Evolutionary conservation across 164 flowering plant species (phyloP), one percentile per base, ranked within the genome.

Genomic region (Santalum album): DNA sequence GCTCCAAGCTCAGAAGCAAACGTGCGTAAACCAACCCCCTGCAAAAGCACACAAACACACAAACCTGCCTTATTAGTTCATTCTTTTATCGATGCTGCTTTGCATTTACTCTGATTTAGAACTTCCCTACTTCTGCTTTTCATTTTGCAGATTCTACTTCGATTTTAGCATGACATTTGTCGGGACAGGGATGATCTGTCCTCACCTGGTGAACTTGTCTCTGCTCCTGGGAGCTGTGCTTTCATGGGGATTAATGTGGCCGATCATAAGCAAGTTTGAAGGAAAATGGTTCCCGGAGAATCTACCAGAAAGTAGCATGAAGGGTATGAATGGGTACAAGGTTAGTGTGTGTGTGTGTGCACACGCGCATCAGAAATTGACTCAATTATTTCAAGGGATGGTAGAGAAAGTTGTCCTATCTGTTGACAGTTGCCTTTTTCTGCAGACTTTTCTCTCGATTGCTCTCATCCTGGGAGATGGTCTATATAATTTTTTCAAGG

Each of bases 401-500:
- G 34, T 29, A 29, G 34, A 29, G 34, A 29, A 29, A 29, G 9
- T 4, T 4, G 9, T 29, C 9, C 34, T 3, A 9, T 29, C 12
- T 36, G 16, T 36, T 7, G 6, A 12, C 12, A 9, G 3, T 19
- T 11, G 40, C 2, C 24, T n/a, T 9, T 26, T 15, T 53, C 25
- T 19, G 60, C 78, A 81, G 83, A 84, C 72, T 11, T 83, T 80
- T 25, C 14, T 80, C 43, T 66, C 84, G 2, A 70, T 80, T 40
- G 74, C 86, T 43, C 79, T 83, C 34, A 75, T 78, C 32, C 58
- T 83, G 0, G 86, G 89, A 3, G 89, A 80, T 65, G 89, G 89
- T 18, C 75, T 80, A 18, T 83, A 78, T 76, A 80, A 68, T 48
- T 80, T 80, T 60, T 21, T 72, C 29, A 80, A 83, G 66, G 64